Evolutionary conservation across 176 grass and related monocot genomes (phyloP).

Genomic region (Coix lacrymajobi): DNA sequence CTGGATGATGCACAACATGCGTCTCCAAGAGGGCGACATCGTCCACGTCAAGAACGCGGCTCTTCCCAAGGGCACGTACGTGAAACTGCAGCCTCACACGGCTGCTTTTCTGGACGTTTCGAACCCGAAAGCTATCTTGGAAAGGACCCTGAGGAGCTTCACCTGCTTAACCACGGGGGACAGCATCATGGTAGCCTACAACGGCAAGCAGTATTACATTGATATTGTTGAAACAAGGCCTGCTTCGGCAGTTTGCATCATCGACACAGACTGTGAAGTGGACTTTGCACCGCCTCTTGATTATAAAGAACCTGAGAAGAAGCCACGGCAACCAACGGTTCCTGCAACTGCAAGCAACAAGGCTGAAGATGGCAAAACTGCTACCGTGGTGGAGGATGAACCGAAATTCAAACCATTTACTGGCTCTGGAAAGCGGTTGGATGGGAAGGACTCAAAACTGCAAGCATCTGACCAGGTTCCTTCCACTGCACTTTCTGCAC

Average conservation of each 20-base stretch:
- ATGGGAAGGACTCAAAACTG: conserved; percentile 54
- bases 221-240: conserved; percentile 88
- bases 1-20: conserved; percentile 99
- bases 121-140: conserved; percentile 79
- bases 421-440: conserved; percentile 58
- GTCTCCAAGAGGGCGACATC: conserved; percentile 75
- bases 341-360: conserved; percentile 27
- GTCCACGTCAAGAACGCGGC: conserved; percentile 61
- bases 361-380: conserved; percentile 25
- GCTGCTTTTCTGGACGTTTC: conserved; percentile 80
- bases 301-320: conserved; percentile 71
- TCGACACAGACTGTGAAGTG: conserved; percentile 90
- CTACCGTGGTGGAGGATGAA: conserved; percentile 29
- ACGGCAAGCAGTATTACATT: conserved; percentile 81
- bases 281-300: conserved; percentile 94
- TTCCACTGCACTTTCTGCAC: conserved; percentile 2
- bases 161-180: conserved; percentile 80
- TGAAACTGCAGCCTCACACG: conserved; percentile 88
- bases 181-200: conserved; percentile 84
- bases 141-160: conserved; percentile 78
- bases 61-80: conserved; percentile 84
- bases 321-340: conserved; percentile 18
- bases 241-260: conserved; percentile 69
- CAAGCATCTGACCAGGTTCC: background rate
- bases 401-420: conserved; percentile 74